These are phyloP conservation scores for Crithidia acanthocephali DNA, from an alignment of 208 protist species.

Conservation along the genomic window DNA sequence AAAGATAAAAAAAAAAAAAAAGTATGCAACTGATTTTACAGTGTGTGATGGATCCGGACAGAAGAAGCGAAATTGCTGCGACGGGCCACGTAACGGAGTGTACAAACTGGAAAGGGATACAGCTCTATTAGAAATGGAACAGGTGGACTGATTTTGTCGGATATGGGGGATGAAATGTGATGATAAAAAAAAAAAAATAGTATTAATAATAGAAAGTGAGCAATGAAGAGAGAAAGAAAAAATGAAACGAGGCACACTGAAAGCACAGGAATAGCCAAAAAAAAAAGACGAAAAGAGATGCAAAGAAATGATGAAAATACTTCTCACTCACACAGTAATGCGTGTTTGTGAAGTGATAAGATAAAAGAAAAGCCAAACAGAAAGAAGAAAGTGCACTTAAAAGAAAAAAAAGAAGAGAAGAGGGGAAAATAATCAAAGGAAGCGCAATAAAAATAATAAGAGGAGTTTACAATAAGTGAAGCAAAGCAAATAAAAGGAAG, in stretches of 20 bases:
- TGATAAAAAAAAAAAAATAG: slow-evolving; percentile 10
- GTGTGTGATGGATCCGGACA: not conserved
- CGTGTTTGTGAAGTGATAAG: slow-evolving; percentile 1
- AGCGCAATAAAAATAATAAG: slow-evolving; percentile 9
- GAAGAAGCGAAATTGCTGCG: not conserved
- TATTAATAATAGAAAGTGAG: slow-evolving; percentile 6
- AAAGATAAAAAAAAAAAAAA: slow-evolving; percentile 30
- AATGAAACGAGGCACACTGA: slow-evolving; percentile 13
- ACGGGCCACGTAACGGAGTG: too few relatives aligned
- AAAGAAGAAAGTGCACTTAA: slow-evolving; percentile 1
- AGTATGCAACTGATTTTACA: not conserved
- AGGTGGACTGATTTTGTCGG: not conserved
- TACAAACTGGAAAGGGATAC: too few relatives aligned
- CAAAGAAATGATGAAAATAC: slow-evolving; percentile 17
- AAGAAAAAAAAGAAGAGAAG: slow-evolving; percentile 1
- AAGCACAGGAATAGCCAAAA: slow-evolving; percentile 1
- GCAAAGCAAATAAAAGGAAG: not conserved
- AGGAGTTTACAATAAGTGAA: not conserved
- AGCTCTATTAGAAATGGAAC: too few relatives aligned
- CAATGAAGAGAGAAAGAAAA: slow-evolving; percentile 8
- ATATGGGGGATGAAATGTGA: not conserved
- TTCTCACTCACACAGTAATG: not conserved
- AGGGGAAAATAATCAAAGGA: not conserved
- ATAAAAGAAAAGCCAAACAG: not conserved
- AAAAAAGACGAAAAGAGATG: slow-evolving; percentile 5